Conservation (phyloP, 176 grass and related monocot species). For the Thinopyrum elongatum region DNA sequence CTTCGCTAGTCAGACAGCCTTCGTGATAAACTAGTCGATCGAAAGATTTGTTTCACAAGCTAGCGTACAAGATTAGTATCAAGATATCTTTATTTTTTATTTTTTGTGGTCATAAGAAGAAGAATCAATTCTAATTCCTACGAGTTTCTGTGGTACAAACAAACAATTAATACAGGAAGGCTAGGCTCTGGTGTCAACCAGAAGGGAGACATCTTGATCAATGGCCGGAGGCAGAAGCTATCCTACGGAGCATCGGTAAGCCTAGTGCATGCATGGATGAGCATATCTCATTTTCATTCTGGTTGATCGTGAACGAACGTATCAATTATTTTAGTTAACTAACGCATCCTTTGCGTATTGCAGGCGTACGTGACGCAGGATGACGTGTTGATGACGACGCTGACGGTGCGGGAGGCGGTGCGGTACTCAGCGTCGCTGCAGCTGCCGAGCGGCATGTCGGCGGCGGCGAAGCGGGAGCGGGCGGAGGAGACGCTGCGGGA, state of each 20-base stretch:
- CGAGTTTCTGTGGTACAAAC: background rate
- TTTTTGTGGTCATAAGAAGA: background rate
- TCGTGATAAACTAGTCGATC: background rate
- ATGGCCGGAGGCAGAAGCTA: conserved; percentile 62
- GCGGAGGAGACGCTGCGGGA: conserved; percentile 77
- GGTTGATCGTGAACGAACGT: background rate
- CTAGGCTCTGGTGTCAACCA: conserved; percentile 56
- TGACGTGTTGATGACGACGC: conserved; percentile 84
- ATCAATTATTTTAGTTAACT: no score
- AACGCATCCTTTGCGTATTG: background rate
- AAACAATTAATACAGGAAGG: conserved; percentile 39
- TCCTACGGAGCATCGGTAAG: conserved; percentile 78
- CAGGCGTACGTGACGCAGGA: conserved; percentile 97
- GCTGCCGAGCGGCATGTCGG: conserved; percentile 60
- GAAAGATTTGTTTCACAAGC: background rate
- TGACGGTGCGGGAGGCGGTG: conserved; percentile 79
- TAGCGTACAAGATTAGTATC: background rate
- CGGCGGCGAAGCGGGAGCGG: conserved; percentile 52
- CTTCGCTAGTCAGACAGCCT: background rate
- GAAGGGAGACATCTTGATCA: conserved; percentile 82
- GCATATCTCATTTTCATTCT: conserved; percentile 2
- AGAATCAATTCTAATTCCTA: background rate
- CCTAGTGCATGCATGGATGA: background rate
- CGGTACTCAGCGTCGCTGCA: conserved; percentile 81
- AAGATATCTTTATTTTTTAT: background rate